Base-by-base conservation (phyloP, 2,329 filamentous ascomycete genomes). In the Fusarium transvaalense region DNA sequence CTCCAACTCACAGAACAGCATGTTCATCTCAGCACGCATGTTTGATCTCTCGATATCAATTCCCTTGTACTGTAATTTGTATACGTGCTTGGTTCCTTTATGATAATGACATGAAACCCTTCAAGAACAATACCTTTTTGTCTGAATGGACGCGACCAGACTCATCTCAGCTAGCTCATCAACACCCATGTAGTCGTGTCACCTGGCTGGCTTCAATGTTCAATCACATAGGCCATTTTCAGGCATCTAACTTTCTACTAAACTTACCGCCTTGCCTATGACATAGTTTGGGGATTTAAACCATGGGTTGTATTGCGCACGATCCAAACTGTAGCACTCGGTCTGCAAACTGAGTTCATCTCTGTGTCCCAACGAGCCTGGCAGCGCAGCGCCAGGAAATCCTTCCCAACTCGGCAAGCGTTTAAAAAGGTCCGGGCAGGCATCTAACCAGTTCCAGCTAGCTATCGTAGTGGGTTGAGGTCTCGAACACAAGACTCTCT, bases 401-500 rank as follows among this genome's bases (percentile, higher is more conserved):
- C 27, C 19, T 59, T 25, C 43, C 42, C 27, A 37, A 55, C 19
- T 42, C 21, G 39, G 59, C 41, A 48, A 48, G 64, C 50, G 53
- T 21, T 48, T 31, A 38, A 14, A 29, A 63, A 29, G 23, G 34
- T 31, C 48, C 15, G 17, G 17, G n/a, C 17, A 27, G 12, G n/a
- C 14, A 42, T 15, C 47, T 32, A 61, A 42, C 41, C 31, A 31
- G 25, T 42, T 62, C 14, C 23, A 62, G 47, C 48, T 63, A 46
- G 45, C 12, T 27, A 29, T 25, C n/a, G 6, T 37, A 12, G 35
- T 43, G 45, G 53, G 38, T 46, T 47, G 15, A 60, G 65, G 56
- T 61, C 61, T 65, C 48, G 48, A 60, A 37, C 42, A 29, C 19
- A 27, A 32, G 12, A 23, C 39, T 46, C n/a, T 21, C 43, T 39